Conservation (phyloP, 805 yeast species). For the Zygoascus ofunaensis region DNA sequence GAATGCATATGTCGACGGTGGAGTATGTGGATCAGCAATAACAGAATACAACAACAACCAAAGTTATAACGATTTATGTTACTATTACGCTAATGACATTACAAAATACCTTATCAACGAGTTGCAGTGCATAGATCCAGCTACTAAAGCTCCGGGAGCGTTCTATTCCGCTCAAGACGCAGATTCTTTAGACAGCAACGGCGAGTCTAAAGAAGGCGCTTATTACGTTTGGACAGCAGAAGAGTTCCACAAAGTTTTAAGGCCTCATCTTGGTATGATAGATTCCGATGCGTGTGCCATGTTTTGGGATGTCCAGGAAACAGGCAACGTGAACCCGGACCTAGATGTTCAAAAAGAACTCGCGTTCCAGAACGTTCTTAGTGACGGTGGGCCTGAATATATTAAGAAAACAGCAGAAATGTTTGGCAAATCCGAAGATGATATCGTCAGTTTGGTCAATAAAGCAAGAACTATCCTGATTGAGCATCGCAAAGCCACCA, state of each 20-base stretch:
- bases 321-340: slow-evolving; percentile 30
- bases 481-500: slow-evolving; percentile 17
- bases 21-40: slow-evolving; percentile 7
- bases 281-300: slow-evolving; percentile 30
- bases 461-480: slow-evolving; percentile 20
- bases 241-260: slow-evolving; percentile 22
- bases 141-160: no score
- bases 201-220: slow-evolving; percentile 26
- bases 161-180: slow-evolving; percentile 31
- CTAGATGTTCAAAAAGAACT: slow-evolving; percentile 27
- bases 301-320: slow-evolving; percentile 28
- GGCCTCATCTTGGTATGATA: slow-evolving; percentile 13
- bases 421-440: slow-evolving; percentile 25
- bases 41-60: slow-evolving; percentile 19
- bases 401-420: slow-evolving; percentile 24
- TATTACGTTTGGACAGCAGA: slow-evolving; percentile 29
- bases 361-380: slow-evolving; percentile 26
- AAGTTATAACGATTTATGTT: slow-evolving; percentile 13
- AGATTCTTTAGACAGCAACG: slow-evolving; percentile 21
- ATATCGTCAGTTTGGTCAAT: slow-evolving; percentile 19
- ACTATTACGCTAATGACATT: slow-evolving; percentile 18
- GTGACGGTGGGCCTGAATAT: slow-evolving; percentile 11
- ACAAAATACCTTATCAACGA: slow-evolving; percentile 16
- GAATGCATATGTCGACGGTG: slow-evolving; percentile 26
- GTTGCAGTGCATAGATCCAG: slow-evolving; percentile 11